These are phyloP conservation scores for Trifolium fragiferum DNA, from an alignment of 306 rosid species.

Conservation along the genomic window DNA sequence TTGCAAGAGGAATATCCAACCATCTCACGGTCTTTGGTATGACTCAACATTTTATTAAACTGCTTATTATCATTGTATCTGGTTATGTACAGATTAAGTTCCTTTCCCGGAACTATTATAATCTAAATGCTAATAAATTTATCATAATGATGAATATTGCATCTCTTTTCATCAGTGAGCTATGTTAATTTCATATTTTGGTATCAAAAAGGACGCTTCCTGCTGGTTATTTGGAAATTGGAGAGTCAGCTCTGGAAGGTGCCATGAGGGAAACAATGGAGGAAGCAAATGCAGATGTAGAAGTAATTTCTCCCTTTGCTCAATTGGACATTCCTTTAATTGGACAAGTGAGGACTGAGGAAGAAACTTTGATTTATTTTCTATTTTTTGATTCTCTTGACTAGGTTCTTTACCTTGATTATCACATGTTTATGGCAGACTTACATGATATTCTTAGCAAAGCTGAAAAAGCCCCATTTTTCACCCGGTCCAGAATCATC, in stretches of 20 bases:
- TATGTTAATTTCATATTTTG: constrained; percentile 45
- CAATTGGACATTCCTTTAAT: constrained; percentile 95
- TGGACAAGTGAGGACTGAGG: constrained; percentile 82
- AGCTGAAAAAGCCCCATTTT: constrained; percentile 81
- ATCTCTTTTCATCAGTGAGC: constrained; percentile 35
- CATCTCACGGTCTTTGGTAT: constrained; percentile 95
- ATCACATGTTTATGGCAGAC: constrained; percentile 63
- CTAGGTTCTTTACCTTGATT: constrained; percentile 40
- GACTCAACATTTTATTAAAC: constrained; percentile 36
- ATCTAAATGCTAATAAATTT: constrained; percentile 33
- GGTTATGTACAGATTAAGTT: constrained; percentile 25
- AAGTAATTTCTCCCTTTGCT: constrained; percentile 85
- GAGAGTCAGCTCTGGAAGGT: constrained; percentile 96
- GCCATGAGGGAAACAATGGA: constrained; percentile 96
- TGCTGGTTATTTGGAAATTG: constrained; percentile 95
- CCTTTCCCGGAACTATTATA: constrained; percentile 13
- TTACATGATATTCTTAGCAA: constrained; percentile 84
- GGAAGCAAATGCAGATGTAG: constrained; percentile 97
- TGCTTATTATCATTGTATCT: constrained; percentile 35
- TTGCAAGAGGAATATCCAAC: constrained; percentile 97
- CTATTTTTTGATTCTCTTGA: constrained; percentile 17
- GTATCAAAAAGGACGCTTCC: constrained; percentile 85
- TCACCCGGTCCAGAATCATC: constrained; percentile 98
- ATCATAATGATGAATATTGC: constrained; percentile 37
- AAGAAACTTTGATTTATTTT: constrained; percentile 28